phyloP scores from a whole-genome alignment of 2,329 filamentous ascomycete genomes.

The Dactylellina leptospora region DNA sequence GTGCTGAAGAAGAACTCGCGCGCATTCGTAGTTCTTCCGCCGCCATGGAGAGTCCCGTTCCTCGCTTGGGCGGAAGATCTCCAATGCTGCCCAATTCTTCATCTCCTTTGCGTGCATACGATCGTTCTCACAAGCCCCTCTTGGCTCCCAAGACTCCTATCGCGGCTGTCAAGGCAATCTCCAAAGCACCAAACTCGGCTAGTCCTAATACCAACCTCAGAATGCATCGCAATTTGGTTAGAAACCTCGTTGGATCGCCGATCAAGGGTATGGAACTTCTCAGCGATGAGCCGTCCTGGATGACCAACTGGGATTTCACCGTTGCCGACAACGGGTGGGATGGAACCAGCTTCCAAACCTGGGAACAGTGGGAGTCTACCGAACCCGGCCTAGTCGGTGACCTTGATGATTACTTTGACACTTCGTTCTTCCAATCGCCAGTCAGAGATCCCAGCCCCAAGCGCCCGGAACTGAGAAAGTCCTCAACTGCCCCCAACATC shows the following conservation, averaged over 20 bases:
- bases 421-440: conserved; percentile 49
- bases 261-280: conserved; percentile 60
- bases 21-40: conserved; percentile 79
- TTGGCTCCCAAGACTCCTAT: conserved; percentile 82
- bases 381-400: conserved; percentile 45
- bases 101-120: conserved; percentile 72
- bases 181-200: conserved; percentile 75
- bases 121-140: conserved; percentile 66
- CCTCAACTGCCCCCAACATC: conserved; percentile 35
- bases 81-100: conserved; percentile 65
- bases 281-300: conserved; percentile 51
- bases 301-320: conserved; percentile 47
- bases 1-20: conserved; percentile 94
- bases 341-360: conserved; percentile 33
- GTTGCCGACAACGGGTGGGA: conserved; percentile 34
- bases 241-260: conserved; percentile 81
- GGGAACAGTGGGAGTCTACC: conserved; percentile 50
- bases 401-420: conserved; percentile 51
- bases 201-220: conserved; percentile 93
- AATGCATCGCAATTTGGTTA: conserved; percentile 84
- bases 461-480: conserved; percentile 35
- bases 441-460: conserved; percentile 50
- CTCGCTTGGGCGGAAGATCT: conserved; percentile 47
- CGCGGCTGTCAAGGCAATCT: conserved; percentile 62
- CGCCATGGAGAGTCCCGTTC: conserved; percentile 86